Evolutionary conservation across 352 stramenopile species (phyloP).

Genomic region (Phytopythium boreale): DNA sequence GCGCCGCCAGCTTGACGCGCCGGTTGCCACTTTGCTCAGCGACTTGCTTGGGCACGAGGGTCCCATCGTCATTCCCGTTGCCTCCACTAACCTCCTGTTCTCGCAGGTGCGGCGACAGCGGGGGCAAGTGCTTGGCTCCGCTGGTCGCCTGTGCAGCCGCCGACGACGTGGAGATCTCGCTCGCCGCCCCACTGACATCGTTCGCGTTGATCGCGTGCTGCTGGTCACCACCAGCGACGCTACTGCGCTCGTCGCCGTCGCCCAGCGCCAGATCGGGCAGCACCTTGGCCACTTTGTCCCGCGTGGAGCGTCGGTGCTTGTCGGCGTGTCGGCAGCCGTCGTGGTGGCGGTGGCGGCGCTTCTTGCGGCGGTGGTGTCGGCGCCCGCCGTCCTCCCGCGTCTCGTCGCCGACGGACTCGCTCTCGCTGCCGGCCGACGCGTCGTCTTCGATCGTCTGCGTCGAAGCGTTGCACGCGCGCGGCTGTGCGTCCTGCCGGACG

Average conservation of each 20-base stretch:
- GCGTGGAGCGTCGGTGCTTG: not conserved
- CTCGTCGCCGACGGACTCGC: not conserved
- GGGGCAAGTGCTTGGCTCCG: not conserved
- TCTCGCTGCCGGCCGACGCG: not conserved
- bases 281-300: not conserved
- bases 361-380: not conserved
- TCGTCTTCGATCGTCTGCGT: not conserved
- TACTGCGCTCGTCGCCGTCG: not conserved
- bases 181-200: not conserved
- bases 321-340: conserved; percentile 2
- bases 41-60: not conserved
- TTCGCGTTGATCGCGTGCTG: not conserved
- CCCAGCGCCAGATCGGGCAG: not conserved
- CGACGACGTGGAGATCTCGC: not conserved
- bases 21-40: not conserved
- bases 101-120: no score
- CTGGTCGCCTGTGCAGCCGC: not conserved
- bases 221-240: not conserved
- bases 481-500: not conserved
- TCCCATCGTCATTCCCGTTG: not conserved
- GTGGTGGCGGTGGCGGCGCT: not conserved
- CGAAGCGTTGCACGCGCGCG: not conserved
- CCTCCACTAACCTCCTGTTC: not conserved
- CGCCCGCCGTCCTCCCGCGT: not conserved
- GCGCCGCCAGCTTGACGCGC: not conserved